Conservation (phyloP, 1,139 yeast species). For the Kluyveromyces sp. region DNA sequence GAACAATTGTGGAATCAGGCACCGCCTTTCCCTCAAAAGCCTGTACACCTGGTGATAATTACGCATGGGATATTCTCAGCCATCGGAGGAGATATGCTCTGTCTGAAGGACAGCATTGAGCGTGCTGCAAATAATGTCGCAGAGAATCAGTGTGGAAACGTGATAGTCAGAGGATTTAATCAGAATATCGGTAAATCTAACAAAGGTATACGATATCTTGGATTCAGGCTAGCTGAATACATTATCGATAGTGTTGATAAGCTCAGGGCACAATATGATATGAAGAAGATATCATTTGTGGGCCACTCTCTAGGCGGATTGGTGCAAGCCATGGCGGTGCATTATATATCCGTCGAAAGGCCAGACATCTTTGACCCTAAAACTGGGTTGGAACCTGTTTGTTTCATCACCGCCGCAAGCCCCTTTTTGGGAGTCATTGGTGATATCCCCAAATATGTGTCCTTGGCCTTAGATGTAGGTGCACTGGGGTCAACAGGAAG, state of each 20-base stretch:
- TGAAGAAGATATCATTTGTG: slow-evolving; percentile 49
- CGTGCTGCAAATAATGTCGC: slow-evolving; percentile 20
- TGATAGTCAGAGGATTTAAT: slow-evolving; percentile 52
- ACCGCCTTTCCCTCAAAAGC: slow-evolving; percentile 39
- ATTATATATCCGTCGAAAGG: slow-evolving; percentile 42
- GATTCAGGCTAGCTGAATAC: slow-evolving; percentile 52
- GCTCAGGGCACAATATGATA: slow-evolving; percentile 32
- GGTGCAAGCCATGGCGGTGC: slow-evolving; percentile 57
- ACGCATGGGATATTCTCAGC: slow-evolving; percentile 68
- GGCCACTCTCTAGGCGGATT: slow-evolving; percentile 66
- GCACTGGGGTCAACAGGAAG: slow-evolving; percentile 59
- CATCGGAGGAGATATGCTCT: slow-evolving; percentile 56
- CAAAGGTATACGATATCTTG: slow-evolving; percentile 53
- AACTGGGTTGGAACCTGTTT: slow-evolving; percentile 41
- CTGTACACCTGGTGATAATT: slow-evolving; percentile 52
- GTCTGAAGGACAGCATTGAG: slow-evolving; percentile 52
- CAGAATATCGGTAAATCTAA: slow-evolving; percentile 59
- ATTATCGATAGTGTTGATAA: slow-evolving; percentile 43
- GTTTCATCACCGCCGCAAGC: slow-evolving; percentile 53
- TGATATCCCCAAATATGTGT: slow-evolving; percentile 52
- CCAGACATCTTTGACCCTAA: slow-evolving; percentile 46
- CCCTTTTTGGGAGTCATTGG: slow-evolving; percentile 58
- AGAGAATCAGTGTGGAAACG: slow-evolving; percentile 32
- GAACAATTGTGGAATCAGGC: slow-evolving; percentile 45
- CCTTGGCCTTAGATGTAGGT: slow-evolving; percentile 55